phyloP scores from a whole-genome alignment of 345 rosid species.

The Gossypioides kirkii region DNA sequence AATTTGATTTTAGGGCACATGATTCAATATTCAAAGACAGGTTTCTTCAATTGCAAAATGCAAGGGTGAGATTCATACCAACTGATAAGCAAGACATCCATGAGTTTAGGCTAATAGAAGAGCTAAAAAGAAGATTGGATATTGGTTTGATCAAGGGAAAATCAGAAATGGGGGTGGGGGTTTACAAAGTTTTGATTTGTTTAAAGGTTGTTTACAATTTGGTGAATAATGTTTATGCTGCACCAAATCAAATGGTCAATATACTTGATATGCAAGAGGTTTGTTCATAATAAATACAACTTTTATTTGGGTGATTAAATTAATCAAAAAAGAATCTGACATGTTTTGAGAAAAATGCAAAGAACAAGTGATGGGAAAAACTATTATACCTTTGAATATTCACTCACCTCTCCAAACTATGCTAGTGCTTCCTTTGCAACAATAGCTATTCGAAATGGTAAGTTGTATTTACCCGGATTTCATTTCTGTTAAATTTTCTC shows the following conservation, averaged over 20 bases:
- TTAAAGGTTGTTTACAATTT: constrained; percentile 54
- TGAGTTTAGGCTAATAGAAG: constrained; percentile 78
- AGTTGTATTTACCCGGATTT: not conserved
- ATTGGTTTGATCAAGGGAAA: not conserved
- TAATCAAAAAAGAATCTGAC: not conserved
- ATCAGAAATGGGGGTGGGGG: too few species aligned
- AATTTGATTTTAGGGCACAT: constrained; percentile 80
- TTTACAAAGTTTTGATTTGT: constrained; percentile 5
- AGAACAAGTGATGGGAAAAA: constrained; percentile 57
- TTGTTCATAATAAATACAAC: not conserved
- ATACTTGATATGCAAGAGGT: constrained; percentile 74
- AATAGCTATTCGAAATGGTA: constrained; percentile 69
- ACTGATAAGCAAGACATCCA: constrained; percentile 62
- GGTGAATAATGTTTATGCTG: constrained; percentile 56
- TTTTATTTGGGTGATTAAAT: not conserved
- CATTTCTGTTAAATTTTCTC: not conserved
- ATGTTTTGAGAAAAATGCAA: constrained; percentile 33
- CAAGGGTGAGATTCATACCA: constrained; percentile 86
- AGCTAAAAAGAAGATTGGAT: constrained; percentile 32
- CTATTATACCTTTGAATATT: constrained; percentile 77
- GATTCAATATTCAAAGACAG: constrained; percentile 89
- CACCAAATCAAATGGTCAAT: constrained; percentile 64
- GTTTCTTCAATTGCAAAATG: constrained; percentile 61
- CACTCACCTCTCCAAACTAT: constrained; percentile 61
- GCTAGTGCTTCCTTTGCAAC: constrained; percentile 66